phyloP scores from a whole-genome alignment of 305 asterid genomes.

The Lippia alba region DNA sequence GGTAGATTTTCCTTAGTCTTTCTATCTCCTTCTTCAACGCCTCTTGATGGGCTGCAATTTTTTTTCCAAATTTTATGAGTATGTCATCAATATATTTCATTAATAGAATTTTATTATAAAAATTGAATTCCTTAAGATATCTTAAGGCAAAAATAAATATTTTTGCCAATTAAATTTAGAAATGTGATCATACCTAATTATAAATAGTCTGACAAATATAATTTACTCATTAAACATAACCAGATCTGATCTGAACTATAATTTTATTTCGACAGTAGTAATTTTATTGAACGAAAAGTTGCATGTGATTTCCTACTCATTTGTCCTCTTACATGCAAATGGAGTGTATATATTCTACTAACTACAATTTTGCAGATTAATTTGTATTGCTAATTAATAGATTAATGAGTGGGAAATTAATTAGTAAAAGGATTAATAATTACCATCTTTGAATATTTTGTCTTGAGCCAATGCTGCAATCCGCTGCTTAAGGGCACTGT shows the following conservation, averaged over 20 bases:
- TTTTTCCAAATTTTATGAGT: conserved; percentile 1
- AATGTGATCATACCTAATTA: too few relatives aligned
- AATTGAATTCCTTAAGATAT: too few relatives aligned
- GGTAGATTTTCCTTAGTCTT: conserved; percentile 69
- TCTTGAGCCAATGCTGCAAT: conserved; percentile 97
- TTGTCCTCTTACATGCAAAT: conserved; percentile 6
- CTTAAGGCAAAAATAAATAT: too few relatives aligned
- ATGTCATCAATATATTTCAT: too few relatives aligned
- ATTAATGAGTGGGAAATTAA: neutral
- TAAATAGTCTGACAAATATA: too few relatives aligned
- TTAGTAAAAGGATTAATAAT: neutral
- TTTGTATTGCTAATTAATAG: neutral
- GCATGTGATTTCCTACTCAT: neutral
- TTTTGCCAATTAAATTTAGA: too few relatives aligned
- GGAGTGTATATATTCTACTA: neutral
- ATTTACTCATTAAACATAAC: too few relatives aligned
- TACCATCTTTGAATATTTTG: conserved; percentile 93
- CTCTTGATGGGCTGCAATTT: conserved; percentile 75
- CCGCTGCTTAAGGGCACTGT: conserved; percentile 85
- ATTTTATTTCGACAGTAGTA: too few relatives aligned
- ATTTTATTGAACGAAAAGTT: neutral
- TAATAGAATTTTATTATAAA: too few relatives aligned
- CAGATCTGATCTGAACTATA: too few relatives aligned
- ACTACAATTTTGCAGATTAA: too few relatives aligned
- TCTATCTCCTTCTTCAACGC: conserved; percentile 87